phyloP scores from a whole-genome alignment of 2,329 filamentous ascomycete species.

The Ophiobolus disseminans region DNA sequence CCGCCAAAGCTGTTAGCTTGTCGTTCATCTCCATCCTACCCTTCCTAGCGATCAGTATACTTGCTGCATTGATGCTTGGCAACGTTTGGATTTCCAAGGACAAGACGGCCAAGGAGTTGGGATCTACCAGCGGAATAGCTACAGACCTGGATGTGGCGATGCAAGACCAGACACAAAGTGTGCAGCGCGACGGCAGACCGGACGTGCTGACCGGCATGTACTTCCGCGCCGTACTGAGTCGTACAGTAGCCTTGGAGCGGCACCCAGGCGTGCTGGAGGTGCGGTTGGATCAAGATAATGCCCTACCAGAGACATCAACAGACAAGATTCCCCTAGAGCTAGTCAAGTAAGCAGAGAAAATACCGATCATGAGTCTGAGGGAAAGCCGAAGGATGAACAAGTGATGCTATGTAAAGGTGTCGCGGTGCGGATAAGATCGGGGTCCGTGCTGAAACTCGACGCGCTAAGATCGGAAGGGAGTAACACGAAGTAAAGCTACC shows the following conservation, averaged over 20 bases:
- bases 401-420: no score
- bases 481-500: no score
- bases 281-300: not conserved
- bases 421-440: no score
- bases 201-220: constrained; percentile 1
- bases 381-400: no score
- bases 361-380: no score
- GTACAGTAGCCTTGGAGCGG: not conserved
- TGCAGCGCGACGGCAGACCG: constrained; percentile 3
- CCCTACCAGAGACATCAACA: not conserved
- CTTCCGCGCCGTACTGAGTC: not conserved
- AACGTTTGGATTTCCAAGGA: constrained; percentile 50
- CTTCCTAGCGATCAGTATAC: constrained; percentile 57
- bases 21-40: constrained; percentile 67
- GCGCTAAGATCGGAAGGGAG: no score
- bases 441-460: no score
- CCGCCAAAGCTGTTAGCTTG: constrained; percentile 64
- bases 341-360: no score
- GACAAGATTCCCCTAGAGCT: no score
- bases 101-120: not conserved
- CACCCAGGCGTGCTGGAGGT: not conserved
- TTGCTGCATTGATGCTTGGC: constrained; percentile 51
- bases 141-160: not conserved
- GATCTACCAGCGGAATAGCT: not conserved
- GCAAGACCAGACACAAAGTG: constrained; percentile 1